phyloP scores from a whole-genome alignment of 805 yeast genomes.

The Candida berthetii region DNA sequence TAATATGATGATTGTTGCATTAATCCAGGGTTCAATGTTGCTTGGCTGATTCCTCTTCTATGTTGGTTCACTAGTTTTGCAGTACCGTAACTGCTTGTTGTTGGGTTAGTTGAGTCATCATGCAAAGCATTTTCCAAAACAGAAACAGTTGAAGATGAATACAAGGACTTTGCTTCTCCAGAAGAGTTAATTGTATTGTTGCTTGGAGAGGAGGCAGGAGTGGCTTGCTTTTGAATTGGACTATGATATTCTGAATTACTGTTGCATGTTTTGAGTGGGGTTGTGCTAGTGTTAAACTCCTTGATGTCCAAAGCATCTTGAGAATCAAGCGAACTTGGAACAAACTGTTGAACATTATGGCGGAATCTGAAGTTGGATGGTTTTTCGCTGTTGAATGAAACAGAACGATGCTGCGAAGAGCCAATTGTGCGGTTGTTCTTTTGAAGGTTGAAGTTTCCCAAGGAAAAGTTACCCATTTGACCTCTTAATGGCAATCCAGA shows the following conservation, averaged over 20 bases:
- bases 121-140: constrained; percentile 11
- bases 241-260: constrained; percentile 1
- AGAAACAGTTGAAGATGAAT: constrained; percentile 18
- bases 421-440: not conserved
- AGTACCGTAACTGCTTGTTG: constrained; percentile 9
- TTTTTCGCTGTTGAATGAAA: constrained; percentile 13
- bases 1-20: constrained; percentile 22
- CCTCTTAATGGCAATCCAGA: not conserved
- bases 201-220: constrained; percentile 22
- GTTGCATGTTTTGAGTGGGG: not conserved
- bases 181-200: constrained; percentile 13
- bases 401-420: constrained; percentile 9
- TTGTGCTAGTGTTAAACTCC: not conserved
- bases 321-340: not conserved
- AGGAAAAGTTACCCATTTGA: not conserved
- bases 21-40: constrained; percentile 5
- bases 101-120: constrained; percentile 13
- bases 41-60: constrained; percentile 8
- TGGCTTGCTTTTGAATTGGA: constrained; percentile 8
- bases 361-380: not conserved
- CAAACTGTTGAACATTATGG: constrained; percentile 3
- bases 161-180: constrained; percentile 18
- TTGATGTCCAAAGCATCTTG: not conserved
- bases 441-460: not conserved
- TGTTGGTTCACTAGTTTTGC: constrained; percentile 5